Conservation (phyloP, 1,284 basidiomycete species). For the Ceratobasidium sp. region DNA sequence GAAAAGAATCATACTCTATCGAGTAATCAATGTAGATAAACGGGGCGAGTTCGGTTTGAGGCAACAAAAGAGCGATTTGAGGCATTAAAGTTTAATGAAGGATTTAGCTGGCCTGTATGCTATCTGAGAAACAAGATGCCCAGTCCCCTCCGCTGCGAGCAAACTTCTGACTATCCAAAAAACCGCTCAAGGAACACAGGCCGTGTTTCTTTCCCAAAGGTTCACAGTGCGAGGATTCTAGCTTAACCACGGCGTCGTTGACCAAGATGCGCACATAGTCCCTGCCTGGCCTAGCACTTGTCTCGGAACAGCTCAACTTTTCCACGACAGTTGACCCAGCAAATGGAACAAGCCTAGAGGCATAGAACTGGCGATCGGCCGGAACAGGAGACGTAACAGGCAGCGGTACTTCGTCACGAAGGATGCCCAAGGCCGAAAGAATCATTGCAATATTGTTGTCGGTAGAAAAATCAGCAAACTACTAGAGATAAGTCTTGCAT, state of each 20-base stretch:
- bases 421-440: conserved; percentile 45
- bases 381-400: conserved; percentile 23
- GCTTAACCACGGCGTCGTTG: conserved; percentile 46
- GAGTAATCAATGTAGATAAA: too few relatives aligned
- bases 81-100: too few relatives aligned
- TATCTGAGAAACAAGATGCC: conserved; percentile 19
- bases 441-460: conserved; percentile 55
- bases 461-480: conserved; percentile 51
- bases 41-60: too few relatives aligned
- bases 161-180: conserved; percentile 43
- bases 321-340: conserved; percentile 45
- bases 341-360: conserved; percentile 44
- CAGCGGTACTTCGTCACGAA: conserved; percentile 26
- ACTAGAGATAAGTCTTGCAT: background rate
- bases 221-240: conserved; percentile 41
- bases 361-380: conserved; percentile 2
- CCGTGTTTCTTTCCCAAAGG: conserved; percentile 36
- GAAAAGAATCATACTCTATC: too few relatives aligned
- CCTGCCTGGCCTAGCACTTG: background rate
- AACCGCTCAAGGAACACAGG: conserved; percentile 44
- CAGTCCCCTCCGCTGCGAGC: conserved; percentile 39
- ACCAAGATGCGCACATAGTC: conserved; percentile 45
- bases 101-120: too few relatives aligned
- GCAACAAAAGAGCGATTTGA: too few relatives aligned
- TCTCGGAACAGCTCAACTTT: conserved; percentile 19